A percentile compares a stretch with the other conserved stretches of the same genome.
phyloP scores from a whole-genome alignment of 176 grass and related monocot species.

The Lolium rigidum region DNA sequence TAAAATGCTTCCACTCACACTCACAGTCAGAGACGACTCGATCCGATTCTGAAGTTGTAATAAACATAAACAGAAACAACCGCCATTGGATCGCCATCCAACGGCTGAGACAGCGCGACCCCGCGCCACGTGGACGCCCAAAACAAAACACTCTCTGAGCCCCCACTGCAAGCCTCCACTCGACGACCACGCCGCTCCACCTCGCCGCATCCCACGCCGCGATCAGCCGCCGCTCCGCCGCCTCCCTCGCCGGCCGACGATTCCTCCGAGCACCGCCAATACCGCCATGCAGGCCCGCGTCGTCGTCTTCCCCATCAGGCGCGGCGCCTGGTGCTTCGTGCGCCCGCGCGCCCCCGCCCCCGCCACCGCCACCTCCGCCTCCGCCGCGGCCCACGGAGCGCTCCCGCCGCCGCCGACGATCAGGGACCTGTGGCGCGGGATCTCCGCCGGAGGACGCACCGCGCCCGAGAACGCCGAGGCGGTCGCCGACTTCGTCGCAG shows the following conservation, averaged over 20 bases:
- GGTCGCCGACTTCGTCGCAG: constrained; percentile 65
- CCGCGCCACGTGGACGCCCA: neutral
- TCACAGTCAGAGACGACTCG: neutral
- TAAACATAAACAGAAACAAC: neutral
- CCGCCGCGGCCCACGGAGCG: neutral
- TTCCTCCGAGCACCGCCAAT: neutral
- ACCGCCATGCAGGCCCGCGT: constrained; percentile 73
- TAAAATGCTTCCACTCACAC: too few relatives aligned
- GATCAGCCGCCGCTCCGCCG: neutral
- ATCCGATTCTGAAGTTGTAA: neutral
- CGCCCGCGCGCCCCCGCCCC: constrained; percentile 22
- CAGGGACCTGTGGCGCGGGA: constrained; percentile 68
- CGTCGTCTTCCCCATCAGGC: constrained; percentile 84
- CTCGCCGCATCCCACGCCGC: neutral
- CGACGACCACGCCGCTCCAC: neutral
- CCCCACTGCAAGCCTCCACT: neutral
- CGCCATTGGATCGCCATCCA: constrained; percentile 2
- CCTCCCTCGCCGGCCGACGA: neutral
- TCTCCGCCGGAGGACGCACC: constrained; percentile 47
- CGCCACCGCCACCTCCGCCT: neutral
- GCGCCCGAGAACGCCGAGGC: constrained; percentile 69
- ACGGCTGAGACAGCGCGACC: neutral
- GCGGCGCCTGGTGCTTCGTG: constrained; percentile 79
- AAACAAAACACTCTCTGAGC: too few relatives aligned
- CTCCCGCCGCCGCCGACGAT: constrained; percentile 43